Evolutionary conservation across 2,329 filamentous ascomycete genomes (phyloP), one percentile per base, ranked within the genome.

Genomic region (Aspergillus brasiliensis): DNA sequence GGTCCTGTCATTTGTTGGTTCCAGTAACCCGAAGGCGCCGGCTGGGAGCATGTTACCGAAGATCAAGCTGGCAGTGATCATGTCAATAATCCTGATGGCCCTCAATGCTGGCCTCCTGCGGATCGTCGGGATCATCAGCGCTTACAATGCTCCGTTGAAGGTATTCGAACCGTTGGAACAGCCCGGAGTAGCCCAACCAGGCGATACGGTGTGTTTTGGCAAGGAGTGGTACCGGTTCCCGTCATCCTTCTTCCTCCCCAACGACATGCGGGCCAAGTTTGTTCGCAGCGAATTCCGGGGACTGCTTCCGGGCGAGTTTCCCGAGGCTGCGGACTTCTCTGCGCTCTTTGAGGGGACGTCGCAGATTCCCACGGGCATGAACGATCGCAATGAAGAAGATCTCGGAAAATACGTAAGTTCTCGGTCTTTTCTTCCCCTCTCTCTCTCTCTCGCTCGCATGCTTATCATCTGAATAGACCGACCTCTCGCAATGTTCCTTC

Each of bases 191-290:
- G 84, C 86, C 2, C 76, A 79, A 0, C 73, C 79, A 2, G 90
- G 88, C 15, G 89, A 91, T 63, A 87, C 83, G 17, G 86, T 99
- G 2, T 99, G 95, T 74, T 85, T 97, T 40, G 92, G 91, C 27
- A 99, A 98, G 74, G 95, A 99, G 73, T 99, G 95, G 95, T 97
- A 99, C 75, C 91, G 95, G 37, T 98, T 97, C 73, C 94, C 95
- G 1, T 94, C 91, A 0, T 96, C 93, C 0, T 98, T 92, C 79
- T 92, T 95, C 73, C 82, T 99, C 3, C 94, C 95, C 0, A 81
- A 88, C n/a, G 85, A 86, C 52, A 91, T 95, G 81, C 88, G 86
- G 65, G 90, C 91, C 68, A 97, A 95, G 68, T 99, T 97, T 71
- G 81, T 99, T 67, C 91, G 90, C 65, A 96, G 91, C 67, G 92